Evolutionary conservation across 2,329 filamentous ascomycete species (phyloP).

Genomic region (Paraphaeosphaeria sporulosa): DNA sequence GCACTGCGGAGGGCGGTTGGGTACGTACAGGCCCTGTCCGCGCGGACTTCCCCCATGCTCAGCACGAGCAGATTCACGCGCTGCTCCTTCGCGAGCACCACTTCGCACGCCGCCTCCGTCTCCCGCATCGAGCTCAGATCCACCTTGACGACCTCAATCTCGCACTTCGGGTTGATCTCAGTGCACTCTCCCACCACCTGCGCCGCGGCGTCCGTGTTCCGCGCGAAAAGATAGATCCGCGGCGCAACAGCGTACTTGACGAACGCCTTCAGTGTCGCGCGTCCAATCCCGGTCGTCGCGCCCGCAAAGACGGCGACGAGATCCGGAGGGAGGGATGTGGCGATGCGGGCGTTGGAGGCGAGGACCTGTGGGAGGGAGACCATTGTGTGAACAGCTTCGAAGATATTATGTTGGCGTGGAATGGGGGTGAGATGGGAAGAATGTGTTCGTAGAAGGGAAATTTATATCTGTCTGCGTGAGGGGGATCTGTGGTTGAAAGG

Average conservation of each 20-base stretch:
- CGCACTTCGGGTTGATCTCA: not conserved
- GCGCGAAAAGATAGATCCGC: conserved; percentile 11
- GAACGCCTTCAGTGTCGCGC: conserved; percentile 8
- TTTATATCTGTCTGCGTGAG: too few relatives aligned
- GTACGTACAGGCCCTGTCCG: not conserved
- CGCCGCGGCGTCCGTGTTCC: not conserved
- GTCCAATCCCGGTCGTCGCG: conserved; percentile 10
- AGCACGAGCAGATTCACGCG: conserved; percentile 4
- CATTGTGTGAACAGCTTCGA: too few relatives aligned
- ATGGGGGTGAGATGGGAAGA: too few relatives aligned
- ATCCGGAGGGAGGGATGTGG: conserved; percentile 39
- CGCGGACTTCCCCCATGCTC: not conserved
- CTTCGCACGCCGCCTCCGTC: conserved; percentile 8
- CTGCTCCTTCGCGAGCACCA: conserved; percentile 1
- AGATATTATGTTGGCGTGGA: too few relatives aligned
- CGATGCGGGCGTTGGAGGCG: not conserved
- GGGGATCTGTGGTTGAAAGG: too few relatives aligned
- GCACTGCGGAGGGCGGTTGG: too few relatives aligned
- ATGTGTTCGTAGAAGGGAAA: too few relatives aligned
- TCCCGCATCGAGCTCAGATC: conserved; percentile 7
- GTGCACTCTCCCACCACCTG: not conserved
- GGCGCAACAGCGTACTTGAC: conserved; percentile 10
- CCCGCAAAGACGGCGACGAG: conserved; percentile 56
- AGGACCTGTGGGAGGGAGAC: not conserved
- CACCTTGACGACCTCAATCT: conserved; percentile 2